These are phyloP conservation scores for Keithomyces neogunnii DNA, from an alignment of 2,329 filamentous ascomycete species.

Conservation along the genomic window DNA sequence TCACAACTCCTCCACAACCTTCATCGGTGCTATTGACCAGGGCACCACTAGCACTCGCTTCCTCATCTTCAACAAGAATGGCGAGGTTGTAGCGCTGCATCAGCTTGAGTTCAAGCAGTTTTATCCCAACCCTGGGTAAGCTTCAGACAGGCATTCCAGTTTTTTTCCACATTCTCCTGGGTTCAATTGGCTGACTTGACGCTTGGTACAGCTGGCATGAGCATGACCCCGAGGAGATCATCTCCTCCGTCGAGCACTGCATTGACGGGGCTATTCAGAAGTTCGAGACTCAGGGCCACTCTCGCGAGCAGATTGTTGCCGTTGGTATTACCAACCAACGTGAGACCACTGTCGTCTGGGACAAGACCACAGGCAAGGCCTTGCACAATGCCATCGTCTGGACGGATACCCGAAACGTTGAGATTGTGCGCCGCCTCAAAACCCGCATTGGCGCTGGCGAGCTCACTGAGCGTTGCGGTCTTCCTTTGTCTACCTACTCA, in stretches of 20 bases:
- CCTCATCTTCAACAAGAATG: slow-evolving; percentile 65
- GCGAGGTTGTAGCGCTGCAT: slow-evolving; percentile 62
- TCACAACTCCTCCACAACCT: slow-evolving; percentile 27
- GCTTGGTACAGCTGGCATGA: slow-evolving; percentile 66
- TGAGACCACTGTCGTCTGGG: slow-evolving; percentile 76
- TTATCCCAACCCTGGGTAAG: slow-evolving; percentile 65
- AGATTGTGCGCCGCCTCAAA: slow-evolving; percentile 66
- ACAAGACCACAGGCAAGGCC: slow-evolving; percentile 65
- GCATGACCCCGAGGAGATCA: slow-evolving; percentile 68
- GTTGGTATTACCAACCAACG: slow-evolving; percentile 79
- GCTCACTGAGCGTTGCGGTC: slow-evolving; percentile 59
- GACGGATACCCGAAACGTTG: slow-evolving; percentile 71
- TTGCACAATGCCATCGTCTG: slow-evolving; percentile 77
- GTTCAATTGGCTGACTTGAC: slow-evolving; percentile 4
- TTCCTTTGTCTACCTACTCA: slow-evolving; percentile 76
- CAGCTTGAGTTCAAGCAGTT: slow-evolving; percentile 69
- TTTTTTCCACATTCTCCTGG: neutral
- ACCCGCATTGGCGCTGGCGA: slow-evolving; percentile 56
- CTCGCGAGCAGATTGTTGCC: slow-evolving; percentile 58
- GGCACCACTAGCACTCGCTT: slow-evolving; percentile 73
- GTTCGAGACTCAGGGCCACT: slow-evolving; percentile 61
- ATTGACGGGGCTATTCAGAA: slow-evolving; percentile 64
- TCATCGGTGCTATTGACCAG: slow-evolving; percentile 72
- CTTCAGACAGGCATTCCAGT: slow-evolving; percentile 14
- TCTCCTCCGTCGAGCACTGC: slow-evolving; percentile 64